These are phyloP conservation scores for Boehmeria nivea DNA, from an alignment of 306 rosid genomes.

Conservation along the genomic window DNA sequence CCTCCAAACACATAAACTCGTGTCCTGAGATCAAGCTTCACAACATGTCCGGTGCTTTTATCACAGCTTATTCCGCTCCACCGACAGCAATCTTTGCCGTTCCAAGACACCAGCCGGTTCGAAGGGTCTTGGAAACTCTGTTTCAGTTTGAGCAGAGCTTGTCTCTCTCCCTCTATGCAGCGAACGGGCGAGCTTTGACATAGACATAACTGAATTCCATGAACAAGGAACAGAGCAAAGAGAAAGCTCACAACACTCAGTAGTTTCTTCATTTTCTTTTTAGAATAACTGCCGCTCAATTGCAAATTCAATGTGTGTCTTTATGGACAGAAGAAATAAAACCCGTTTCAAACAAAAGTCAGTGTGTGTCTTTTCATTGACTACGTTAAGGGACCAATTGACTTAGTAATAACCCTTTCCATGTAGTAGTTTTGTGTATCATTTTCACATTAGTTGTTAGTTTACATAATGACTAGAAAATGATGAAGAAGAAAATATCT, in stretches of 20 bases:
- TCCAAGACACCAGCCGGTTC: slow-evolving; percentile 11
- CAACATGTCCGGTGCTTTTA: slow-evolving; percentile 2
- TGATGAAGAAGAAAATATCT: too few species aligned
- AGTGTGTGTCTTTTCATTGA: too few species aligned
- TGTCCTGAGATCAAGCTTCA: slow-evolving; percentile 9
- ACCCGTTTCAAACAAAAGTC: too few species aligned
- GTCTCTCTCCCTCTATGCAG: slow-evolving; percentile 15
- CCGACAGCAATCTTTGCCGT: slow-evolving; percentile 8
- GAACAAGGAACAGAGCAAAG: neutral
- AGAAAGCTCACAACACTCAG: neutral
- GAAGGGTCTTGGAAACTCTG: neutral
- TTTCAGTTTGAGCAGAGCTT: slow-evolving; percentile 10
- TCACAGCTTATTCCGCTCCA: slow-evolving; percentile 16
- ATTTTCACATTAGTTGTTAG: too few species aligned
- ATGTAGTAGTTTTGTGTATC: too few species aligned
- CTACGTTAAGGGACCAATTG: too few species aligned
- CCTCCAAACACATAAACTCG: neutral
- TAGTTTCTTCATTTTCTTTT: neutral
- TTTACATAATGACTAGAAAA: too few species aligned
- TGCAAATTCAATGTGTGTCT: too few species aligned
- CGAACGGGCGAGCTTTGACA: neutral
- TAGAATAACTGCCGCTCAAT: neutral
- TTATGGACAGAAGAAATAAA: too few species aligned
- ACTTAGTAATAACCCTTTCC: too few species aligned
- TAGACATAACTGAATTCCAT: neutral